Base-by-base conservation (phyloP, 345 rosid species). In the Linum trigynum region DNA sequence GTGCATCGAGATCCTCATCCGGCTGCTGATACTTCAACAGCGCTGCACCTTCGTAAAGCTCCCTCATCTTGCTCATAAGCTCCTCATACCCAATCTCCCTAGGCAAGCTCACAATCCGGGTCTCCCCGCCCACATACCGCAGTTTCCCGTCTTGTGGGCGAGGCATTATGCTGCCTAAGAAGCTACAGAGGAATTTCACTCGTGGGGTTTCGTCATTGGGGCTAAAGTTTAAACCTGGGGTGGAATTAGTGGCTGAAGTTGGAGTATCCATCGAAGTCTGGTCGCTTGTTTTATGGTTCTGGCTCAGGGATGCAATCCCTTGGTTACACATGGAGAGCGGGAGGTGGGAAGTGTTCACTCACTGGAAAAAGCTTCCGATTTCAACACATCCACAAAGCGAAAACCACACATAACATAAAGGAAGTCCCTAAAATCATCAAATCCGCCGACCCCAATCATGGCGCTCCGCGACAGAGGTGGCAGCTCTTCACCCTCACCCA, bases 1-100 rank as follows among this genome's bases (percentile, higher is more conserved):
- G 67, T 38, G 97, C 99, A 80, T 94, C 99, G n/a, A 94, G 92
- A 87, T 94, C 99, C 79, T 94, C 99, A 69, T 94, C 99, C 38
- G 99, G 96, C 68, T 94, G 99, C 76, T 90, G 96, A 59, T 94
- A 94, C 70, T 94, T 94, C 82, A 94, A 80, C 57, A 90, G 79
- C 0, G 82, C 78, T 0, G 83, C 96, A 53, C 84, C 92, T 0
- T 88, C 95, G 68, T 85, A 88, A 71, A 94, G 86, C 81, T 90
- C 97, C 72, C 76, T 83, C 99, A 88, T 86, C 75, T 80, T 87
- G 67, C 63, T 77, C 92, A 94, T 86, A 77, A 90, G 72, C 75
- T 90, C 99, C 61, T 85, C 89, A 65, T 80, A 90, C 61, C 71
- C 68, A 50, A 94, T 84, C 69, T 88, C 91, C 66, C 91, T 77